Base-by-base conservation (phyloP, 2,329 filamentous ascomycete species). In the Aspergillus ruber region DNA sequence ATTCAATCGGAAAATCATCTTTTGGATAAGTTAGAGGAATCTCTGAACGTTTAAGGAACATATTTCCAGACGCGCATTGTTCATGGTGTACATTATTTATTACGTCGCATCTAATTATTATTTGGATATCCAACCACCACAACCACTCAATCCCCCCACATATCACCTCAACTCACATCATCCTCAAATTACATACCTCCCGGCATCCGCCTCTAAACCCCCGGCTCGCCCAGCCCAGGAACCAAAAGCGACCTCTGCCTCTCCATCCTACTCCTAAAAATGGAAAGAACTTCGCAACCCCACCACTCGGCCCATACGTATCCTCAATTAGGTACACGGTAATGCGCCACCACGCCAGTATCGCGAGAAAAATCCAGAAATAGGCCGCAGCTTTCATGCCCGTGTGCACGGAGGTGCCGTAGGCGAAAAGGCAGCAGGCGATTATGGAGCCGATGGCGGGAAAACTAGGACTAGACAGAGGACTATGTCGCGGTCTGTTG, bases 11-110 rank as follows among this genome's bases (percentile, higher is more conserved):
- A 52, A 43, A 60, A 60, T 43, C 53, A 45, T 10, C 57, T 61
- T 32, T 43, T 61, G 15, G 57, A 61, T 48, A 51, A 50, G 15
- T 39, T 61, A 35, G 59, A 61, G 46, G 57, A 60, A 42, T 59
- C 59, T 1, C 42, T 61, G 21, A 47, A 51, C 29, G 21, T 42
- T 23, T 25, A 21, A 15, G 2, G 15, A 7, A 15, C 15, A 18
- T 38, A 17, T 15, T 18, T 17, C 18, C 10, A 8, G 35, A 38
- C 10, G 18, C 35, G 9, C 10, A 8, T 38, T 18, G n/a, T 10
- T 38, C 15, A 18, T 18, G 15, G n/a, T 29, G 10, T 12, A 38
- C 17, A 18, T 18, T 18, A 38, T 38, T 17, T 38, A 17, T 18
- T 38, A 10, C 18, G 7, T 38, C 10, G 35, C 15, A 17, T 38